Evolutionary conservation across 2,329 filamentous ascomycete species (phyloP).

Genomic region (Fusarium sp.): DNA sequence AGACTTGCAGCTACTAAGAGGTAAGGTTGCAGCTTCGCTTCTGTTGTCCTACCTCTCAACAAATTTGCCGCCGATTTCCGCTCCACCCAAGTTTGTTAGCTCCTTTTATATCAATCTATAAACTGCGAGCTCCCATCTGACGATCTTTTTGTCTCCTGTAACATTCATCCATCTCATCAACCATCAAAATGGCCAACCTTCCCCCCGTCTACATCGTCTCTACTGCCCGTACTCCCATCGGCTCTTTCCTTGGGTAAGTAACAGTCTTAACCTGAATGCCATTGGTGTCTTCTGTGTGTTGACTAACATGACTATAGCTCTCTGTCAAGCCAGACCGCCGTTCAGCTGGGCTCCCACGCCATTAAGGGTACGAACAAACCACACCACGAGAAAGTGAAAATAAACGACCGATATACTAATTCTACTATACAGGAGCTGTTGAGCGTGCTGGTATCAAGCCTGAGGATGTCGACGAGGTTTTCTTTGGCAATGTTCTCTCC

Average conservation of each 20-base stretch:
- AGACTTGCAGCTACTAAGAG: not conserved
- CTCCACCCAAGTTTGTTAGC: conserved; percentile 11
- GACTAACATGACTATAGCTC: conserved; percentile 68
- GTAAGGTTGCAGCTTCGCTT: conserved; percentile 4
- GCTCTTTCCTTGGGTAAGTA: conserved; percentile 88
- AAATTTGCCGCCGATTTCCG: conserved; percentile 40
- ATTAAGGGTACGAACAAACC: conserved; percentile 81
- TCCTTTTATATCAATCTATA: conserved; percentile 22
- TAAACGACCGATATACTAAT: conserved; percentile 4
- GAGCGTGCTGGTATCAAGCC: conserved; percentile 89
- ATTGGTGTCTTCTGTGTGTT: not conserved
- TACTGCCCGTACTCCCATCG: conserved; percentile 87
- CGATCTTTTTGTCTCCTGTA: conserved; percentile 16
- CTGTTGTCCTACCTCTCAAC: conserved; percentile 28
- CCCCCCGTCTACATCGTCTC: conserved; percentile 97
- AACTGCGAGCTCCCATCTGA: conserved; percentile 22
- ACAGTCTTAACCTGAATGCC: not conserved
- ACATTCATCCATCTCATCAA: conserved; percentile 21
- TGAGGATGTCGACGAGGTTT: conserved; percentile 93
- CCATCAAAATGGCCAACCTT: conserved; percentile 76
- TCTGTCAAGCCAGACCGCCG: conserved; percentile 86
- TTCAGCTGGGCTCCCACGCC: conserved; percentile 87
- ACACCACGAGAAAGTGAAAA: not conserved
- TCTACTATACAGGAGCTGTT: conserved; percentile 72
- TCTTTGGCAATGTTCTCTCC: conserved; percentile 97